phyloP scores from a whole-genome alignment of 2,329 filamentous ascomycete genomes.

The Phaeosphaeriaceae sp. region DNA sequence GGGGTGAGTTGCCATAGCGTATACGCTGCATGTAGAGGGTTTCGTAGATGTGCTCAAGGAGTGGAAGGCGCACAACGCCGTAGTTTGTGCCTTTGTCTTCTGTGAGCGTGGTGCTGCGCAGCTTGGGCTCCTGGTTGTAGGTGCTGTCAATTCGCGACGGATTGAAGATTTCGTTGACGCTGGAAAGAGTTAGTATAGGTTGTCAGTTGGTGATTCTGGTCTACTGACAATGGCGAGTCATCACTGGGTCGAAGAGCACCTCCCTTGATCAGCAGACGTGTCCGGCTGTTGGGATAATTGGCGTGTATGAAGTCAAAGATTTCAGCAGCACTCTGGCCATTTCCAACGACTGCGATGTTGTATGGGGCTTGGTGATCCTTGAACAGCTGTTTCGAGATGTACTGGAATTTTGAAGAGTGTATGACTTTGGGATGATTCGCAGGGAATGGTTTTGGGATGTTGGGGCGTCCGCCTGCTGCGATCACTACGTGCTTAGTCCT shows the following conservation, averaged over 20 bases:
- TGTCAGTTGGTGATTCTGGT: neutral
- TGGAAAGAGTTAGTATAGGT: slow-evolving; percentile 49
- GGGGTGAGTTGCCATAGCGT: slow-evolving; percentile 60
- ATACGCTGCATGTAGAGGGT: slow-evolving; percentile 86
- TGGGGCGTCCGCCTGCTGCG: slow-evolving; percentile 71
- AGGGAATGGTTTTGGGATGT: slow-evolving; percentile 74
- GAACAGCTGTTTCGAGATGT: slow-evolving; percentile 67
- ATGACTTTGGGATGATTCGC: slow-evolving; percentile 75
- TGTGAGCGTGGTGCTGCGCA: slow-evolving; percentile 67
- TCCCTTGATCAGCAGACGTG: slow-evolving; percentile 79
- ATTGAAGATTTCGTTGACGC: slow-evolving; percentile 96
- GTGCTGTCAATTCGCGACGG: slow-evolving; percentile 81
- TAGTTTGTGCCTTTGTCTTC: slow-evolving; percentile 90
- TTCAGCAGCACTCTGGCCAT: slow-evolving; percentile 91
- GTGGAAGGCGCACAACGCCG: slow-evolving; percentile 86
- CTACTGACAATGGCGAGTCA: slow-evolving; percentile 88
- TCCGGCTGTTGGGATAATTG: slow-evolving; percentile 81
- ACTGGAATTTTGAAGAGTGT: slow-evolving; percentile 87
- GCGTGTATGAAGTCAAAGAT: slow-evolving; percentile 89
- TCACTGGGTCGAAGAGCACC: slow-evolving; percentile 88
- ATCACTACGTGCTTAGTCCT: slow-evolving; percentile 73
- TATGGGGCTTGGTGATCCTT: slow-evolving; percentile 64
- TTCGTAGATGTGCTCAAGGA: slow-evolving; percentile 89
- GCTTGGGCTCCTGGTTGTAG: slow-evolving; percentile 69
- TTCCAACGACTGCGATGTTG: slow-evolving; percentile 83